Evolutionary conservation across 2,329 filamentous ascomycete genomes (phyloP).

Genomic region (Fusarium subtropicale): DNA sequence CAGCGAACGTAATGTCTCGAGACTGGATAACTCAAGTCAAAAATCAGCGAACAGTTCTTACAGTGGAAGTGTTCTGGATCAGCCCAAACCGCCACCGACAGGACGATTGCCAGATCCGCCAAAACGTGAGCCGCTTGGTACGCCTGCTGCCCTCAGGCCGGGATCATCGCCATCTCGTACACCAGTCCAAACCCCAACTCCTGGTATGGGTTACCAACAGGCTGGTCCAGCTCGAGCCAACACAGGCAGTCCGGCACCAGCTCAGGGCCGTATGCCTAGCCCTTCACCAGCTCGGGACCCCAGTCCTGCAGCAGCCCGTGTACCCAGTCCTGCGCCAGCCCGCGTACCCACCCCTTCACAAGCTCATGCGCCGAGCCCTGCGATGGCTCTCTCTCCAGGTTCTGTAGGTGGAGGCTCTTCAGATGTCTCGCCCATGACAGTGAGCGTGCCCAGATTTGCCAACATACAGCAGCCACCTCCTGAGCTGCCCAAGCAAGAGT

Average conservation of each 20-base stretch:
- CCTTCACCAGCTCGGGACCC: conserved; percentile 1
- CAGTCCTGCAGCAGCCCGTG: conserved; percentile 15
- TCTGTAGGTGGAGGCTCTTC: conserved; percentile 38
- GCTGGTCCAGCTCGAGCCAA: neutral
- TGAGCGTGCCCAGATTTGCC: conserved; percentile 38
- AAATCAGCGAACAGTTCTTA: conserved; percentile 44
- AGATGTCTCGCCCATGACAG: conserved; percentile 43
- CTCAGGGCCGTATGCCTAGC: conserved; percentile 11
- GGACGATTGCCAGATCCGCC: conserved; percentile 37
- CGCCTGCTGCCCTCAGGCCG: conserved; percentile 37
- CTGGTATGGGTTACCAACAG: neutral
- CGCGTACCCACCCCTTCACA: conserved; percentile 10
- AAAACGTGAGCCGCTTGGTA: conserved; percentile 32
- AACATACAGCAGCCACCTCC: conserved; percentile 26
- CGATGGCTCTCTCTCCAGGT: conserved; percentile 14
- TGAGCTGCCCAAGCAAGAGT: conserved; percentile 38
- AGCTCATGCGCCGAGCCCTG: conserved; percentile 13
- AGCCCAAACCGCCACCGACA: conserved; percentile 44
- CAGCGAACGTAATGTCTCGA: conserved; percentile 60
- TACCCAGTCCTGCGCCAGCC: conserved; percentile 10
- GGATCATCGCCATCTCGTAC: conserved; percentile 3
- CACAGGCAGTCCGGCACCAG: conserved; percentile 2
- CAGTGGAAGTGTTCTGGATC: conserved; percentile 51
- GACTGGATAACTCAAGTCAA: conserved; percentile 57
- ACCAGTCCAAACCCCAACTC: neutral